Evolutionary conservation across 2,329 filamentous ascomycete genomes (phyloP).

Genomic region (Alternaria sp.): DNA sequence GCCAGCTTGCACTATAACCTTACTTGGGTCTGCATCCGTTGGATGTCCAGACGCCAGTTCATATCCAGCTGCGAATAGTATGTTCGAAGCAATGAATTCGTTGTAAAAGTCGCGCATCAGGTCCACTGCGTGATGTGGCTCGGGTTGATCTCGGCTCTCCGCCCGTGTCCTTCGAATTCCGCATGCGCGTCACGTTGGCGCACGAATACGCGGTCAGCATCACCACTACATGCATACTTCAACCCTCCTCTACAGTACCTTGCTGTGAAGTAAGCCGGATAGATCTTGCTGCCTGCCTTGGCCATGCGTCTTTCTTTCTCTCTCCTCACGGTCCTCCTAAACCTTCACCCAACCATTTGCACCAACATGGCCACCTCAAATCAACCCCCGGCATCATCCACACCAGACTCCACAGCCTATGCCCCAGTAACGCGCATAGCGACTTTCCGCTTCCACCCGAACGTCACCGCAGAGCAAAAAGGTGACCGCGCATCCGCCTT

Average conservation of each 20-base stretch:
- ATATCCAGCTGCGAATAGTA: not conserved
- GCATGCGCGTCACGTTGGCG: not conserved
- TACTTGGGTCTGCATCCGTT: not conserved
- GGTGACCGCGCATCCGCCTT: conserved; percentile 34
- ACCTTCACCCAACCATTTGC: not conserved
- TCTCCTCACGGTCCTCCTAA: not conserved
- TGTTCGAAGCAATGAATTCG: not conserved
- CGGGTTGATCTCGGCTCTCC: conserved; percentile 18
- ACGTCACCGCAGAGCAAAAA: conserved; percentile 29
- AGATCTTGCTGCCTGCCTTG: not conserved
- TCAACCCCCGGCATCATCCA: too few relatives aligned
- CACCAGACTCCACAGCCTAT: not conserved
- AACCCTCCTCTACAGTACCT: not conserved
- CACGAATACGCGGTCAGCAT: not conserved
- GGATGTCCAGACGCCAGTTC: not conserved
- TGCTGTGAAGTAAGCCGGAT: not conserved
- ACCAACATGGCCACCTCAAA: not conserved
- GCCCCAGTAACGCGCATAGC: conserved; percentile 33
- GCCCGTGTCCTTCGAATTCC: conserved; percentile 8
- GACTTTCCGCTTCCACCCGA: conserved; percentile 29
- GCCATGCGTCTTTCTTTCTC: not conserved
- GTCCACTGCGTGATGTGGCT: not conserved
- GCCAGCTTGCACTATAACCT: not conserved
- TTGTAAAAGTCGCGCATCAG: not conserved
- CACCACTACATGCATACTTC: not conserved